These are phyloP conservation scores for Claviceps maximensis DNA, from an alignment of 2,329 filamentous ascomycete species.

Conservation along the genomic window DNA sequence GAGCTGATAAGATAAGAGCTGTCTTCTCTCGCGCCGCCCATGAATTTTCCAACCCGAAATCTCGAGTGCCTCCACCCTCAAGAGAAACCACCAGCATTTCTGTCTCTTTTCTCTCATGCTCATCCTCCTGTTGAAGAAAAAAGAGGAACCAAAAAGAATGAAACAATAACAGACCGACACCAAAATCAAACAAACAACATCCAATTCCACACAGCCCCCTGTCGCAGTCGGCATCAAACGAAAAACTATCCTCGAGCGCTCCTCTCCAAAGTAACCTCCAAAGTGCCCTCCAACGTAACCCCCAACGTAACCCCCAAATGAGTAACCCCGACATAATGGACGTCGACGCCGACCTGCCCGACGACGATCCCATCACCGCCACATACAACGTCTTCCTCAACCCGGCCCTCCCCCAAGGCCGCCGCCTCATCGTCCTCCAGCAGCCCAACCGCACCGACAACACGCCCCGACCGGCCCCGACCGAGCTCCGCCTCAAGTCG, in stretches of 20 bases:
- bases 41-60: not conserved
- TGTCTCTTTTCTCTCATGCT: too few species aligned
- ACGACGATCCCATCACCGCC: conserved; percentile 55
- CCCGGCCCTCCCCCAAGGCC: conserved; percentile 47
- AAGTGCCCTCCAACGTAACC: too few species aligned
- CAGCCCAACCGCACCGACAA: conserved; percentile 67
- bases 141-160: too few species aligned
- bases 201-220: too few species aligned
- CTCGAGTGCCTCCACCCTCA: not conserved
- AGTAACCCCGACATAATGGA: conserved; percentile 12
- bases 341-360: conserved; percentile 17
- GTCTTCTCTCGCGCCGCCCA: not conserved
- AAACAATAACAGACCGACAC: too few species aligned
- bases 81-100: too few species aligned
- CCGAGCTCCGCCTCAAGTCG: conserved; percentile 70
- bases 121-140: too few species aligned
- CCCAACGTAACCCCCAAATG: not conserved
- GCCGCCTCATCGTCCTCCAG: conserved; percentile 70
- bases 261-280: too few species aligned
- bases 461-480: conserved; percentile 37
- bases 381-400: conserved; percentile 83
- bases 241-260: too few species aligned
- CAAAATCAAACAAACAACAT: too few species aligned
- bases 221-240: too few species aligned
- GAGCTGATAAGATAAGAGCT: too few species aligned